Percentiles rank a stretch among this genome's conserved stretches.
These are phyloP conservation scores for Ascochyta fabae DNA, from an alignment of 2,329 filamentous ascomycete genomes.

Conservation along the genomic window DNA sequence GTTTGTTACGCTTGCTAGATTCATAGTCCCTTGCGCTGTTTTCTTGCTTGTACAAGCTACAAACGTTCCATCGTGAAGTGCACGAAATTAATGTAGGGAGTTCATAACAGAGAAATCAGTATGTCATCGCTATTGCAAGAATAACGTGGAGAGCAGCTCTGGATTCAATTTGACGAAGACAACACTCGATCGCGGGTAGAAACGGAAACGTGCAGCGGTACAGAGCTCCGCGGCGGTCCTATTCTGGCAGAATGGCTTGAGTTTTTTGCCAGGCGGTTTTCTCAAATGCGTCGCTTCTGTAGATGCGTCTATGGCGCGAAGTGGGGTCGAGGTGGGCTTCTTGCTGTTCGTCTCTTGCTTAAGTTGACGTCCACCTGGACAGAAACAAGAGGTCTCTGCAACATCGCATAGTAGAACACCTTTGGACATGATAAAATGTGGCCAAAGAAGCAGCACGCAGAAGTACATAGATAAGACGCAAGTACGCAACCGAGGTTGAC, in stretches of 20 bases:
- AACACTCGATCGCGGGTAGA: no score
- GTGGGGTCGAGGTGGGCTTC: slow-evolving; percentile 10
- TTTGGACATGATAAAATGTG: not conserved
- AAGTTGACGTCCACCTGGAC: slow-evolving; percentile 8
- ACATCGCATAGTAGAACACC: not conserved
- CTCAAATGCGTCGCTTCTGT: not conserved
- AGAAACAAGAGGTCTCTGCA: not conserved
- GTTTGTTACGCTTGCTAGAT: no score
- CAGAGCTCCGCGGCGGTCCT: not conserved
- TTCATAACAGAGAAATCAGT: no score
- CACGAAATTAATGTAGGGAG: no score
- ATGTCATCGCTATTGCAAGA: no score
- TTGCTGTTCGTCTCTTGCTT: slow-evolving; percentile 9
- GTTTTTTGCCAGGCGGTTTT: not conserved
- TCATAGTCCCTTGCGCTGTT: no score
- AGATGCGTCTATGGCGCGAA: slow-evolving; percentile 16
- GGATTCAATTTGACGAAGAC: no score
- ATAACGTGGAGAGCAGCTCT: no score
- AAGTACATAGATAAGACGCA: not conserved
- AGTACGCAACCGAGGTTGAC: slow-evolving; percentile 14
- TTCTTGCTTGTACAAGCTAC: no score
- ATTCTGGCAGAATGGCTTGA: not conserved
- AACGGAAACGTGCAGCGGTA: no score
- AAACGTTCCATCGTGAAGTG: no score
- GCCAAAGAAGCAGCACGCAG: not conserved